Evolutionary conservation across 352 stramenopile species (phyloP), one percentile per base, ranked within the genome.

Genomic region (Globisporangium splendens): DNA sequence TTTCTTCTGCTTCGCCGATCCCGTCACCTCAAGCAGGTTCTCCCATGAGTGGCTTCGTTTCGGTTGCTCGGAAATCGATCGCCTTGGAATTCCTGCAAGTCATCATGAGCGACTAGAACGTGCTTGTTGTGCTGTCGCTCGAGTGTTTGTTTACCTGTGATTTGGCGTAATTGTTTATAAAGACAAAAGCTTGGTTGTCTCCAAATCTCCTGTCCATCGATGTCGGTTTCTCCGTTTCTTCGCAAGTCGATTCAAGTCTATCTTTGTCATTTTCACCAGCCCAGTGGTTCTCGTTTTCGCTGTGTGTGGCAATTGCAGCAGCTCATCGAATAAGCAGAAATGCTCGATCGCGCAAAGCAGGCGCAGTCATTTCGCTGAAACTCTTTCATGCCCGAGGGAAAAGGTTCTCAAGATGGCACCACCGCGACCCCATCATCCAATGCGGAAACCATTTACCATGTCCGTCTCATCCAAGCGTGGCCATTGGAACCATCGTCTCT

Each of bases 391-490:
- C 41, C 15, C 41, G 22, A 58, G 4, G 41, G 22, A 48, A 10
- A 24, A 35, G n/a, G 11, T 38, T 22, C 28, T 42, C 55, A 43
- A 58, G 41, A 62, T 41, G 47, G 33, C 17, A 50, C 24, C 11
- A 39, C 39, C 2, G 35, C n/a, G 15, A 8, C 20, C 13, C n/a
- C 43, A 50, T 6, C 21, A 31, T 44, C 41, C 31, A 63, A 14
- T 49, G 17, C 31, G 8, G 58, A 80, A 50, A 64, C 65, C 22
- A 41, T 62, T 18, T 81, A 79, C 31, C 71, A 81, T 11, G 66
- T 81, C 6, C 61, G 74, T 21, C 51, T 79, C 31, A 68, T 73
- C 28, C 67, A 73, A 22, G 28, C 35, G 13, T 81, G 74, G 74
- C 0, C 47, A 5, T 10, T 11, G 6, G 33, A 49, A 10, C 12